Conservation (phyloP, 495 filamentous ascomycete genomes). For the Coniosporium apollinis region DNA sequence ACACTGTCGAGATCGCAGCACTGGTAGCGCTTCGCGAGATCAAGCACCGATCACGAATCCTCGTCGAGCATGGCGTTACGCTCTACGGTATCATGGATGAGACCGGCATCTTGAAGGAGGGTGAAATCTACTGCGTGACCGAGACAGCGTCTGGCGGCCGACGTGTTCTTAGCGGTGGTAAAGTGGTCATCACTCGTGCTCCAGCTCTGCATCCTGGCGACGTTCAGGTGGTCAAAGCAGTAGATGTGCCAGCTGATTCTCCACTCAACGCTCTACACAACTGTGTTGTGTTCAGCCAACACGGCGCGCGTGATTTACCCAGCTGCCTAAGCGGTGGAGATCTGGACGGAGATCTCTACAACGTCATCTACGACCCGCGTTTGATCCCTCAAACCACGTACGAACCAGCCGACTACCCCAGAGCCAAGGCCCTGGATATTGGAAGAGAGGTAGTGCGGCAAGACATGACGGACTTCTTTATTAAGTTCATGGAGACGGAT, state of each 20-base stretch:
- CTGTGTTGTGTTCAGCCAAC: conserved; percentile 59
- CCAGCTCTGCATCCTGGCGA: conserved; percentile 72
- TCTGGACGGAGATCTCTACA: conserved; percentile 66
- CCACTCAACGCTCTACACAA: conserved; percentile 29
- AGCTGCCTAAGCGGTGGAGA: conserved; percentile 66
- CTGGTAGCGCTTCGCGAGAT: conserved; percentile 48
- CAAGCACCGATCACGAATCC: conserved; percentile 62
- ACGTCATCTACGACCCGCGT: conserved; percentile 48
- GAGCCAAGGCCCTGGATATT: conserved; percentile 35
- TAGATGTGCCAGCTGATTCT: conserved; percentile 37
- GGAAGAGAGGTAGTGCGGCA: conserved; percentile 31
- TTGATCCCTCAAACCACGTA: conserved; percentile 28
- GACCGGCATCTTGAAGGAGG: conserved; percentile 47
- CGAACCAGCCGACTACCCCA: conserved; percentile 49
- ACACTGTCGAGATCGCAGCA: conserved; percentile 45
- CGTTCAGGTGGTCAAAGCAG: conserved; percentile 43
- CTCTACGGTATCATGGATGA: conserved; percentile 77
- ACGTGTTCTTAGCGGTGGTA: conserved; percentile 12
- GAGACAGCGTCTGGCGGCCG: conserved; percentile 18
- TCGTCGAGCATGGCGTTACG: conserved; percentile 46
- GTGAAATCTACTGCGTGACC: conserved; percentile 44
- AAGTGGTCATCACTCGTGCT: conserved; percentile 47
- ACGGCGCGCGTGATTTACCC: conserved; percentile 54
- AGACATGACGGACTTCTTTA: conserved; percentile 65
- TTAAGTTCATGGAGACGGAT: conserved; percentile 66